Percentiles rank a stretch among this genome's conserved stretches.
Evolutionary conservation across 805 yeast species (phyloP).

Genomic region (Zygoascus bituminiphila): DNA sequence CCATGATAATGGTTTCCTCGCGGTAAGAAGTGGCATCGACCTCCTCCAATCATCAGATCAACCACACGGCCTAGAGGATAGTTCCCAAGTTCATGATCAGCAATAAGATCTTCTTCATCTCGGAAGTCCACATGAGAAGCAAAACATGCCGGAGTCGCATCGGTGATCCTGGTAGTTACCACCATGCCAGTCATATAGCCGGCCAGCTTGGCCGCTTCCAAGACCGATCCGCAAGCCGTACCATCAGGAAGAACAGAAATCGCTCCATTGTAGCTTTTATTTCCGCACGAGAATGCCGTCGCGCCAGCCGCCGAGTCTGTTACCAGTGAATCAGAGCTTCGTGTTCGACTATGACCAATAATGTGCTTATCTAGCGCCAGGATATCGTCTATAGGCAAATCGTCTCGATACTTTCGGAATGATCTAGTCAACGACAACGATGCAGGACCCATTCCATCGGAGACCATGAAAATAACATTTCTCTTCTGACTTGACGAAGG

Average conservation of each 20-base stretch:
- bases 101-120: constrained; percentile 74
- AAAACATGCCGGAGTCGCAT: constrained; percentile 92
- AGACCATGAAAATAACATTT: constrained; percentile 78
- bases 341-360: constrained; percentile 78
- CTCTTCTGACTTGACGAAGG: constrained; percentile 35
- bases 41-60: constrained; percentile 86
- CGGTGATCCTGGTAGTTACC: constrained; percentile 86
- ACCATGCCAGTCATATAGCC: constrained; percentile 86
- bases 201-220: constrained; percentile 76
- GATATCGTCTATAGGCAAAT: constrained; percentile 45
- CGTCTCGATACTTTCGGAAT: constrained; percentile 55
- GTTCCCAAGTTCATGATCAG: constrained; percentile 76
- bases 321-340: constrained; percentile 65
- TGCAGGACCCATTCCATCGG: constrained; percentile 96
- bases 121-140: constrained; percentile 72
- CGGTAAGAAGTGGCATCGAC: constrained; percentile 75
- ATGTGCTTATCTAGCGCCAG: constrained; percentile 59
- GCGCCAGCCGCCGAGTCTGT: constrained; percentile 98
- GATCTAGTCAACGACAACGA: constrained; percentile 73
- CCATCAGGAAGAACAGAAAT: constrained; percentile 69
- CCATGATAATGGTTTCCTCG: constrained; percentile 35
- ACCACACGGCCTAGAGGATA: constrained; percentile 73
- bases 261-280: constrained; percentile 83
- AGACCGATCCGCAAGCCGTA: constrained; percentile 76
- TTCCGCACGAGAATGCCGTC: constrained; percentile 80